Percentiles rank a stretch among this genome's conserved stretches.
These are phyloP conservation scores for Blechomonas ayalai DNA, from an alignment of 208 protist genomes.

Conservation along the genomic window DNA sequence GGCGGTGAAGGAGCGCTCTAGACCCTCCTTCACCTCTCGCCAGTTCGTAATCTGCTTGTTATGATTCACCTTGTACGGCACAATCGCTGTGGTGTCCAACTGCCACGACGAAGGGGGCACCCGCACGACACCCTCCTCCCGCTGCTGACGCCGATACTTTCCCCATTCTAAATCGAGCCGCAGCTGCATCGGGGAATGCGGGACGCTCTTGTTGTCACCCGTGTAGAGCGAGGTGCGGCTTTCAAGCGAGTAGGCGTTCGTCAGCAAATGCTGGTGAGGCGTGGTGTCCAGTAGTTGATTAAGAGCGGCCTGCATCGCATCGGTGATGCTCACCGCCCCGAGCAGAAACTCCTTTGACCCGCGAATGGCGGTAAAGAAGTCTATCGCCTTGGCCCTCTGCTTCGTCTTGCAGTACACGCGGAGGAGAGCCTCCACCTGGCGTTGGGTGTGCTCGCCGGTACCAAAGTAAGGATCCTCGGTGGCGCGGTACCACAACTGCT, in stretches of 20 bases:
- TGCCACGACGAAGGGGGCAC: constrained; percentile 74
- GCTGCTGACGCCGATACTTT: constrained; percentile 70
- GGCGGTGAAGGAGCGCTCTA: constrained; percentile 78
- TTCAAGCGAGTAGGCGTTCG: constrained; percentile 61
- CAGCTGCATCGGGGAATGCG: constrained; percentile 77
- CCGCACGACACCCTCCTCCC: constrained; percentile 83
- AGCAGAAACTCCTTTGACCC: constrained; percentile 72
- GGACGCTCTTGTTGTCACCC: constrained; percentile 52
- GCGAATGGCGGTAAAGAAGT: constrained; percentile 67
- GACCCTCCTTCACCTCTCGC: constrained; percentile 80
- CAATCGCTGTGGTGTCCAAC: constrained; percentile 59
- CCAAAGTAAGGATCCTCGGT: constrained; percentile 87
- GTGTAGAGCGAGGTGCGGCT: constrained; percentile 53
- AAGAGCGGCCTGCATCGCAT: constrained; percentile 42
- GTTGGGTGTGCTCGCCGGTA: constrained; percentile 63
- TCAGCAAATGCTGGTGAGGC: constrained; percentile 76
- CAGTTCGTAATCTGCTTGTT: constrained; percentile 73
- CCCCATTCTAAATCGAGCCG: constrained; percentile 81
- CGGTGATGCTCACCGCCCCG: constrained; percentile 47
- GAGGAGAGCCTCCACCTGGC: constrained; percentile 72
- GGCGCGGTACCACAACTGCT: constrained; percentile 84
- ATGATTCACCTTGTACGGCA: constrained; percentile 78
- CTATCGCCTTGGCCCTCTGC: constrained; percentile 74
- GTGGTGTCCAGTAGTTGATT: constrained; percentile 74
- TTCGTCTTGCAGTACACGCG: constrained; percentile 68